phyloP scores from a whole-genome alignment of 1,139 yeast genomes.

The Pichia kudriavzevii region DNA sequence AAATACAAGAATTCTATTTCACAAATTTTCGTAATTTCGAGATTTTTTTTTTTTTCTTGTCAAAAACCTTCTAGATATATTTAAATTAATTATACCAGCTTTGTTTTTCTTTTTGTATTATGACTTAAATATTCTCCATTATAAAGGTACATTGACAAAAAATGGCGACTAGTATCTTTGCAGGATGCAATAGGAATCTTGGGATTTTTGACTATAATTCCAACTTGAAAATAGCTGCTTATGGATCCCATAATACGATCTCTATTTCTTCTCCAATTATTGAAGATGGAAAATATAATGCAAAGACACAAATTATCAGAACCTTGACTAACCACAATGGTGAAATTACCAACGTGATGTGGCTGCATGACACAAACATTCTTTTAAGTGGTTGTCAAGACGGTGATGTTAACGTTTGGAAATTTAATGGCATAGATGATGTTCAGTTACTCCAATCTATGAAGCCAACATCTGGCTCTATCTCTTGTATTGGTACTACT shows the following conservation, averaged over 20 bases:
- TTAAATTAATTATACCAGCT: too few relatives aligned
- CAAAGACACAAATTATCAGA: constrained; percentile 39
- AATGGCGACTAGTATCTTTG: constrained; percentile 63
- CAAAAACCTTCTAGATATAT: too few relatives aligned
- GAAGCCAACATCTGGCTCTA: constrained; percentile 31
- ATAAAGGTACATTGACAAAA: too few relatives aligned
- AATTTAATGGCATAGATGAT: constrained; percentile 21
- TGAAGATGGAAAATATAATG: constrained; percentile 23
- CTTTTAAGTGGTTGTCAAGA: constrained; percentile 67
- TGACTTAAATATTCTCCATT: too few relatives aligned
- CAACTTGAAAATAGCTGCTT: constrained; percentile 45
- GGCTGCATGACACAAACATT: constrained; percentile 39
- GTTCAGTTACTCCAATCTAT: constrained; percentile 31
- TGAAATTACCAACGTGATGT: constrained; percentile 54
- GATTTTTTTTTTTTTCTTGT: neutral
- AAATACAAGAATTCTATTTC: too few relatives aligned
- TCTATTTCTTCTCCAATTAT: constrained; percentile 59
- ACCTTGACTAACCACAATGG: constrained; percentile 55
- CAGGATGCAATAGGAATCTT: constrained; percentile 76
- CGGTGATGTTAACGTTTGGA: constrained; percentile 55
- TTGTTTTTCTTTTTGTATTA: too few relatives aligned
- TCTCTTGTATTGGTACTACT: constrained; percentile 33
- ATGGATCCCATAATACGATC: constrained; percentile 66
- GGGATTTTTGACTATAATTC: constrained; percentile 54
- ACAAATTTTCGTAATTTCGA: too few relatives aligned